Evolutionary conservation across 2,329 filamentous ascomycete species (phyloP).

Genomic region (Tolypocladium tropicale): DNA sequence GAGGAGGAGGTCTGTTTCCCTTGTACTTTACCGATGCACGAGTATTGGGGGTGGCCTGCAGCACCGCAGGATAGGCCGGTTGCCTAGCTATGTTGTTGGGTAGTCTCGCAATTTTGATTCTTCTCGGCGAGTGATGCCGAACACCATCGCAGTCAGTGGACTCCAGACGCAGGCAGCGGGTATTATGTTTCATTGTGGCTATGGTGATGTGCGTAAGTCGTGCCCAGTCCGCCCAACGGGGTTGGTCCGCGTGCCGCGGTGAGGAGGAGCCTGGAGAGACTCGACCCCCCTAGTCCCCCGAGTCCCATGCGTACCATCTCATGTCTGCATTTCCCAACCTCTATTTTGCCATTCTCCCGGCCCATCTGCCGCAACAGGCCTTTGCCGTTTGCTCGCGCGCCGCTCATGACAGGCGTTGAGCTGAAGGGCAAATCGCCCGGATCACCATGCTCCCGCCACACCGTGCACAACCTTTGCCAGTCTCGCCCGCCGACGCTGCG

Average conservation of each 20-base stretch:
- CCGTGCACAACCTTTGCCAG: not conserved
- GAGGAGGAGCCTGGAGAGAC: not conserved
- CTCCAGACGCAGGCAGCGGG: not conserved
- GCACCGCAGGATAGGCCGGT: not conserved
- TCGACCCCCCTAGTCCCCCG: not conserved
- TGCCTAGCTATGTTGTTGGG: not conserved
- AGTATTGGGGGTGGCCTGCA: not conserved
- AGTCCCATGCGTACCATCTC: not conserved
- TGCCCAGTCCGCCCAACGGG: not conserved
- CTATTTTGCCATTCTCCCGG: too few species aligned
- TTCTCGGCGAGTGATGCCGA: not conserved
- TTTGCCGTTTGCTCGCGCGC: not conserved
- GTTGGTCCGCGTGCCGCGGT: not conserved
- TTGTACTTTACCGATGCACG: not conserved
- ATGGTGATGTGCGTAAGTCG: constrained; percentile 2
- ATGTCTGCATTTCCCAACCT: not conserved
- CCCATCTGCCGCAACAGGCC: not conserved
- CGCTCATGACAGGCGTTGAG: not conserved
- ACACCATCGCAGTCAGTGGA: not conserved
- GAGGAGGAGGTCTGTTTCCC: too few species aligned
- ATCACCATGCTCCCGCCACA: not conserved
- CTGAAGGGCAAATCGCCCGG: not conserved
- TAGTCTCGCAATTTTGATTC: not conserved
- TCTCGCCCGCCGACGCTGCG: not conserved
- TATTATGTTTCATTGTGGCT: constrained; percentile 7